Base-by-base conservation (phyloP, 768 basidiomycete species). In the Lyophyllum atratum region DNA sequence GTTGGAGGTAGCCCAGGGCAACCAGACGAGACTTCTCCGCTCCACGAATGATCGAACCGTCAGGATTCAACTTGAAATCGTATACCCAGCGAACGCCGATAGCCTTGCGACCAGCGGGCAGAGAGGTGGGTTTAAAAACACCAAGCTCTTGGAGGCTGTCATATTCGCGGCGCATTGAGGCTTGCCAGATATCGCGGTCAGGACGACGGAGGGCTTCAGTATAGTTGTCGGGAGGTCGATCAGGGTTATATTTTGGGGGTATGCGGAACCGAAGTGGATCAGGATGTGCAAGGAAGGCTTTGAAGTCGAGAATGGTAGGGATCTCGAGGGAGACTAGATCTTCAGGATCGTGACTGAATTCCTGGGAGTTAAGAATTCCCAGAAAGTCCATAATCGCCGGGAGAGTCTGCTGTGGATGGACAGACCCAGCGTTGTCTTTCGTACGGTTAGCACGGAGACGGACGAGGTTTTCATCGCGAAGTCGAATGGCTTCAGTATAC, bases 21-120 rank as follows among this genome's bases (percentile, higher is more conserved):
- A 10, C 52, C 56, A 37, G 59, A 0, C 68, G 59, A 2, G 69
- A 70, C 56, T 70, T 75, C 40, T 64, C 63, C 39, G 55, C 64
- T 0, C 69, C 68, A 34, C 37, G 40, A 0, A 61, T 57, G 19
- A 78, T 70, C 0, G 60, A 59, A 4, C 76, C 79, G 26, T 73
- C 56, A 1, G 66, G 54, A 56, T 80, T 65, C 26, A 57, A 60
- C 64, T 84, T 83, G 50, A 70, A 59, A 3, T 63, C 65, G 55
- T 66, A 76, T 1, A 74, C 73, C 76, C 76, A 76, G 9, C 56
- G 52, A 9, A 64, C 56, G 0, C 67, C 37, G 15, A 39, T 39
- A 14, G 37, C 12, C 15, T 39, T 39, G 29, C 29, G 11, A 11
- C 11, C 11, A 31, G 29, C 5, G 29, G 11, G 5, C 6, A 31